Conservation (phyloP, 345 rosid genomes). For the Lepidium didymum region DNA sequence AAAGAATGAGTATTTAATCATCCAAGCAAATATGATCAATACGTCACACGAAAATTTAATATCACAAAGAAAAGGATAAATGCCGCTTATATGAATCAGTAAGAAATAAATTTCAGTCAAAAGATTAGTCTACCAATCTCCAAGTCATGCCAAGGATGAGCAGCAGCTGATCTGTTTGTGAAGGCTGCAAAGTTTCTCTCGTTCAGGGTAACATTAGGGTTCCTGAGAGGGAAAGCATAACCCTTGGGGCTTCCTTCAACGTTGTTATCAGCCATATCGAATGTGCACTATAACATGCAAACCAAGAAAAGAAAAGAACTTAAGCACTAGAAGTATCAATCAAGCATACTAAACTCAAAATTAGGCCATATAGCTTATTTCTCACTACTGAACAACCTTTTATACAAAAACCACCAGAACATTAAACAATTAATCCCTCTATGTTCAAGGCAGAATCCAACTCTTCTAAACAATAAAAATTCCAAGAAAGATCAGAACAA, state of each 20-base stretch:
- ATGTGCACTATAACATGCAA: slow-evolving; percentile 2
- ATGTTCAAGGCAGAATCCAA: background rate
- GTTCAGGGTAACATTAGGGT: slow-evolving; percentile 41
- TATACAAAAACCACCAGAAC: background rate
- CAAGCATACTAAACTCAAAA: background rate
- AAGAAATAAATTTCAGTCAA: background rate
- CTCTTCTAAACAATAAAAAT: background rate
- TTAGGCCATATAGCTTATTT: background rate
- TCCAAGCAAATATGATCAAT: background rate
- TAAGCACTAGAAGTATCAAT: background rate
- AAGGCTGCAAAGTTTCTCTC: slow-evolving; percentile 80
- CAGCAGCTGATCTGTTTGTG: slow-evolving; percentile 67
- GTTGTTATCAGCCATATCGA: slow-evolving; percentile 42
- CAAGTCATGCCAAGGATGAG: slow-evolving; percentile 97
- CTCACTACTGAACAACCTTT: background rate
- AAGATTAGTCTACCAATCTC: slow-evolving; percentile 52
- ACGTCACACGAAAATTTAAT: background rate
- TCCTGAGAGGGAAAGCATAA: slow-evolving; percentile 25
- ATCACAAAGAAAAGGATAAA: background rate
- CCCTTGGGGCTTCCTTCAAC: slow-evolving; percentile 29
- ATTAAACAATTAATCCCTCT: background rate
- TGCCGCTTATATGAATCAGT: background rate
- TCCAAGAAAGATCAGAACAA: background rate
- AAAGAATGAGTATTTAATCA: background rate
- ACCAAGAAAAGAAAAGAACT: background rate